These are phyloP conservation scores for Solanum acaule DNA, from an alignment of 257 asterid species.

Conservation along the genomic window DNA sequence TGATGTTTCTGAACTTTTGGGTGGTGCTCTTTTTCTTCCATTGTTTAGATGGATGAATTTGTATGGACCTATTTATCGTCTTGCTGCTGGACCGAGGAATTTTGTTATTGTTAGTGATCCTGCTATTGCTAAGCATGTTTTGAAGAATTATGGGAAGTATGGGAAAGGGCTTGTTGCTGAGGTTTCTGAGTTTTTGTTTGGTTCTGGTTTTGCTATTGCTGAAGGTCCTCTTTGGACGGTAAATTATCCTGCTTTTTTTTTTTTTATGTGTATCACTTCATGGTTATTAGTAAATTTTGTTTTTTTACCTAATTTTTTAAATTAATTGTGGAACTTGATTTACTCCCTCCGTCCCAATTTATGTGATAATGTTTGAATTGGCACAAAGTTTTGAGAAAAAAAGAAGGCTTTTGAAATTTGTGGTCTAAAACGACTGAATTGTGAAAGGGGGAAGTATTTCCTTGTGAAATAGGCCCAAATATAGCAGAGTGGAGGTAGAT, in stretches of 20 bases:
- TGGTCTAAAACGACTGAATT: not conserved
- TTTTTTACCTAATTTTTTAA: not conserved
- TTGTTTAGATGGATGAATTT: constrained; percentile 88
- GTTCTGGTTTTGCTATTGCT: constrained; percentile 96
- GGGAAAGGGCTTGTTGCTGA: constrained; percentile 82
- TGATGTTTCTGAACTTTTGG: constrained; percentile 82
- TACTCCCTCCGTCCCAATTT: not conserved
- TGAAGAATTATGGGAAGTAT: constrained; percentile 80
- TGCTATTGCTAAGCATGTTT: constrained; percentile 77
- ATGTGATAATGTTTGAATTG: not conserved
- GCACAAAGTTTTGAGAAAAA: not conserved
- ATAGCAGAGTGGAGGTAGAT: not conserved
- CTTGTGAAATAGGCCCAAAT: not conserved
- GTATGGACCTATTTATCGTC: constrained; percentile 79
- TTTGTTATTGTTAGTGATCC: constrained; percentile 90
- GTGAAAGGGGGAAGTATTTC: not conserved
- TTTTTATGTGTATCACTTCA: too few species aligned
- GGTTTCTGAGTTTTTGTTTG: constrained; percentile 92
- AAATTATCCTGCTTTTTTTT: too few species aligned
- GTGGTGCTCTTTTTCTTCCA: constrained; percentile 88
- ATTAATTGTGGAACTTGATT: not conserved
- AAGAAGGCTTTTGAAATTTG: not conserved
- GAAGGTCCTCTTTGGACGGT: constrained; percentile 98
- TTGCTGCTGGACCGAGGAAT: constrained; percentile 79
- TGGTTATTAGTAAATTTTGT: not conserved